phyloP scores from a whole-genome alignment of 2,329 filamentous ascomycete genomes.

The Aspergillus jensenii region DNA sequence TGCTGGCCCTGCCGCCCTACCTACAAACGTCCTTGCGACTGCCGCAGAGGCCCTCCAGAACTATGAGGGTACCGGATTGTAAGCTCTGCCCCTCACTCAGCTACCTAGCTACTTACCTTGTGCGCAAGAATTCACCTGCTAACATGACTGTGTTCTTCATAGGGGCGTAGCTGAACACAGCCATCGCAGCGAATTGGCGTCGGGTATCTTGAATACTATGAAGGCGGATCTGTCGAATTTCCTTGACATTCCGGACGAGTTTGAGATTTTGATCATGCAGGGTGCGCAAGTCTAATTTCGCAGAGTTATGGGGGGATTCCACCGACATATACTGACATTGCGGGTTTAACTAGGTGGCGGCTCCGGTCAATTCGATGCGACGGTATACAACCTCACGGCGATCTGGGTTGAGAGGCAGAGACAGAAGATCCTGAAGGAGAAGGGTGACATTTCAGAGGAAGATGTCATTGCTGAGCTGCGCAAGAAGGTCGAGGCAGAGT shows the following conservation, averaged over 20 bases:
- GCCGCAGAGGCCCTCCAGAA: conserved; percentile 78
- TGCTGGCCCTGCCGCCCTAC: conserved; percentile 83
- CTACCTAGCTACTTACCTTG: neutral
- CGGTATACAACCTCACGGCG: conserved; percentile 78
- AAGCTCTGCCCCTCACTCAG: conserved; percentile 4
- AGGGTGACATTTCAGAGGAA: conserved; percentile 53
- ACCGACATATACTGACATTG: neutral
- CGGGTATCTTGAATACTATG: conserved; percentile 73
- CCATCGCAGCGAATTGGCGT: conserved; percentile 78
- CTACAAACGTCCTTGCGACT: conserved; percentile 74
- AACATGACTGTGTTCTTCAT: neutral
- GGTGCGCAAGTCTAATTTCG: conserved; percentile 47
- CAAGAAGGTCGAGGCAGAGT: conserved; percentile 64
- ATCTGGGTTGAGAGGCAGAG: conserved; percentile 73
- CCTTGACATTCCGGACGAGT: conserved; percentile 80
- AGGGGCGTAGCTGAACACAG: conserved; percentile 81
- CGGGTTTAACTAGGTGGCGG: conserved; percentile 64
- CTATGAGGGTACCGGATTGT: conserved; percentile 74
- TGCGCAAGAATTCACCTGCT: neutral
- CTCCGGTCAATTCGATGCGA: conserved; percentile 79
- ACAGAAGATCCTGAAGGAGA: conserved; percentile 49
- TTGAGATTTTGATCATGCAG: conserved; percentile 74
- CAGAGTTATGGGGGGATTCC: neutral
- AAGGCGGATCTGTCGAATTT: conserved; percentile 72
- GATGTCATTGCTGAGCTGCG: conserved; percentile 59